These are phyloP conservation scores for Vaucheria bursata DNA, from an alignment of 352 stramenopile genomes.

Conservation along the genomic window DNA sequence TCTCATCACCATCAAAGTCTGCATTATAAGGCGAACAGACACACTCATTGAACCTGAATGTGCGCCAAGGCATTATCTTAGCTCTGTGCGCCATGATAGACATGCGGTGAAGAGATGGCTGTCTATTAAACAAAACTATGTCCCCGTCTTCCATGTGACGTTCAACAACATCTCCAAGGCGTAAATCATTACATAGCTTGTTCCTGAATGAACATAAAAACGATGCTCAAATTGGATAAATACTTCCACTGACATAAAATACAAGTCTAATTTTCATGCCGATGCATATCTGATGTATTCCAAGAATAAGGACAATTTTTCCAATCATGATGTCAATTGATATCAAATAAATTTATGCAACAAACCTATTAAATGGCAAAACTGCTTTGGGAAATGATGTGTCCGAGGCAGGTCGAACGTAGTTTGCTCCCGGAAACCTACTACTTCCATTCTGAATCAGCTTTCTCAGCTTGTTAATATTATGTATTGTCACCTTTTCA, in stretches of 20 bases:
- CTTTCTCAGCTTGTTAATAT: constrained; percentile 88
- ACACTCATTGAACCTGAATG: constrained; percentile 99
- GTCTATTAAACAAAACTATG: constrained; percentile 98
- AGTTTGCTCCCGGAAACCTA: constrained; percentile 91
- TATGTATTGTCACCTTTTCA: constrained; percentile 81
- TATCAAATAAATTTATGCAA: too few species aligned
- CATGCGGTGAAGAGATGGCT: constrained; percentile 98
- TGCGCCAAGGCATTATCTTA: constrained; percentile 90
- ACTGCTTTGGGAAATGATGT: neutral
- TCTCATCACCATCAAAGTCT: constrained; percentile 99
- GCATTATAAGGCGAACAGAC: constrained; percentile 98
- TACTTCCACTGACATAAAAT: neutral
- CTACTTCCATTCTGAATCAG: constrained; percentile 89
- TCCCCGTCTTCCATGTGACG: constrained; percentile 98
- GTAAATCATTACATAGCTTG: constrained; percentile 79
- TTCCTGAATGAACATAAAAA: constrained; percentile 52
- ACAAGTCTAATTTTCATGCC: too few species aligned
- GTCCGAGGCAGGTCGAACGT: constrained; percentile 2
- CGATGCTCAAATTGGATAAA: neutral
- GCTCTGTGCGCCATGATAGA: constrained; percentile 94
- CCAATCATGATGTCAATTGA: too few species aligned
- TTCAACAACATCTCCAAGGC: constrained; percentile 96
- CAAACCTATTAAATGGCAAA: neutral
- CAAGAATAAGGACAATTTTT: too few species aligned
- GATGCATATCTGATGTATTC: too few species aligned